Evolutionary conservation across 306 rosid species (phyloP), one percentile per base, ranked within the genome.

Genomic region (Malus sieversii): DNA sequence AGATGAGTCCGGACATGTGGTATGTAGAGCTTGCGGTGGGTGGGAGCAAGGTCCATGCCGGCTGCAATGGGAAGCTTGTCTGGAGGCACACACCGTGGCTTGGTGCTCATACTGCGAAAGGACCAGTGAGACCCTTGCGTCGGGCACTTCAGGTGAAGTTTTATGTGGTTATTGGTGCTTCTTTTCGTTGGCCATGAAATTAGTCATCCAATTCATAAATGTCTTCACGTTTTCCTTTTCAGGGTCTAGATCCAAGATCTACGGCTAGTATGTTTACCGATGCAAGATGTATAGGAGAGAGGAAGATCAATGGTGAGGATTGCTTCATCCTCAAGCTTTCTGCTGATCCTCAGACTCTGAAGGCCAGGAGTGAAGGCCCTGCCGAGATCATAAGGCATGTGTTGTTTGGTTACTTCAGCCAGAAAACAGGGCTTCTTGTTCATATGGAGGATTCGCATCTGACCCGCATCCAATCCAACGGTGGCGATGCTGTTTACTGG

Each of bases 61-160:
- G 99, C 27, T 92, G 99, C 84, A 96, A 96, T 75, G 98, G 99
- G 11, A 92, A 89, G 64, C 90, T 96, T 44, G 98, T 96, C 35
- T 96, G 99, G 99, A 89, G 99, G 86, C 99, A 96, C 84, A 96
- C 99, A 2, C 98, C 98, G 1, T 96, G 98, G 98, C 92, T 90
- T 0, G 99, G 99, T 61, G 93, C 99, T 71, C 99, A 96, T 79
- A 83, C 99, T 20, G 99, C 99, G 0, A 96, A 92, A 76, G 99
- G 99, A 7, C 98, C 99, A 8, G 97, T 96, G 73, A 88, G 99
- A 71, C 97, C 99, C 55, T 77, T 96, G 80, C 98, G 99, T 4
- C 97, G 99, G 19, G 99, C 97, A 4, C 97, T 95, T 82, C 99
- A 95, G 97, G 98, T 91, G 52, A 69, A 68, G 25, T 76, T 58